A percentile compares a stretch with the other conserved stretches of the same genome.
These are phyloP conservation scores for Wilhelminamyces savonicus DNA, from an alignment of 805 yeast genomes.

Conservation along the genomic window DNA sequence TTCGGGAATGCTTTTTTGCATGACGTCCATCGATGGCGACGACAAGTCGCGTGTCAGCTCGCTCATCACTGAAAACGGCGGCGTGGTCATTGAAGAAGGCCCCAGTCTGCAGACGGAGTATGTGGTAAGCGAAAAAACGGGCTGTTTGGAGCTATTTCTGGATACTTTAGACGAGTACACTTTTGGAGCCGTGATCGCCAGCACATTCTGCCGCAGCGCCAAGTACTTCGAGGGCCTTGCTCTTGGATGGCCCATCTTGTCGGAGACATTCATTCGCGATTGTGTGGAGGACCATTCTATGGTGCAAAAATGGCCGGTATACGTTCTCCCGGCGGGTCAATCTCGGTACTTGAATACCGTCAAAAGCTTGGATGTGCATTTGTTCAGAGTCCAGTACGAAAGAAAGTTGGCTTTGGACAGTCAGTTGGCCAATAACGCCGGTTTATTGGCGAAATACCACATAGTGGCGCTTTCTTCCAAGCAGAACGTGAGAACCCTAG, in stretches of 20 bases:
- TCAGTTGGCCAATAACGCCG: slow-evolving; percentile 38
- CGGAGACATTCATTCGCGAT: slow-evolving; percentile 50
- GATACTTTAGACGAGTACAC: slow-evolving; percentile 13
- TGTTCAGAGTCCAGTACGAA: slow-evolving; percentile 34
- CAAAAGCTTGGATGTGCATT: slow-evolving; percentile 44
- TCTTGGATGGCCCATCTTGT: slow-evolving; percentile 80
- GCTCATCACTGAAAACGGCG: slow-evolving; percentile 38
- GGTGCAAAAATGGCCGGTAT: slow-evolving; percentile 41
- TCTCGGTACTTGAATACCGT: slow-evolving; percentile 39
- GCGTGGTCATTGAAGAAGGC: slow-evolving; percentile 27
- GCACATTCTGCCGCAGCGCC: slow-evolving; percentile 53
- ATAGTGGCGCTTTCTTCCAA: slow-evolving; percentile 32
- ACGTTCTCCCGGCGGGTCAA: slow-evolving; percentile 68
- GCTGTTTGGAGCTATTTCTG: background rate
- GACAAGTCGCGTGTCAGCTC: slow-evolving; percentile 24
- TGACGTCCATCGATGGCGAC: slow-evolving; percentile 29
- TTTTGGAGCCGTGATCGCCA: slow-evolving; percentile 66
- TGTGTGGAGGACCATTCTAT: slow-evolving; percentile 27
- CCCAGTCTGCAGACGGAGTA: too few relatives aligned
- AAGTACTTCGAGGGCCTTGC: slow-evolving; percentile 76
- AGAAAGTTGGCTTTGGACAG: slow-evolving; percentile 20
- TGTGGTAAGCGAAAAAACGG: too few relatives aligned
- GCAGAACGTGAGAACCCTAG: slow-evolving; percentile 21
- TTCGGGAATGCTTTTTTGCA: slow-evolving; percentile 23
- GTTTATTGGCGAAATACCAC: slow-evolving; percentile 22